A percentile compares a stretch with the other conserved stretches of the same genome.
phyloP scores from a whole-genome alignment of 768 basidiomycete genomes.

The Pleurotus ostreatus region DNA sequence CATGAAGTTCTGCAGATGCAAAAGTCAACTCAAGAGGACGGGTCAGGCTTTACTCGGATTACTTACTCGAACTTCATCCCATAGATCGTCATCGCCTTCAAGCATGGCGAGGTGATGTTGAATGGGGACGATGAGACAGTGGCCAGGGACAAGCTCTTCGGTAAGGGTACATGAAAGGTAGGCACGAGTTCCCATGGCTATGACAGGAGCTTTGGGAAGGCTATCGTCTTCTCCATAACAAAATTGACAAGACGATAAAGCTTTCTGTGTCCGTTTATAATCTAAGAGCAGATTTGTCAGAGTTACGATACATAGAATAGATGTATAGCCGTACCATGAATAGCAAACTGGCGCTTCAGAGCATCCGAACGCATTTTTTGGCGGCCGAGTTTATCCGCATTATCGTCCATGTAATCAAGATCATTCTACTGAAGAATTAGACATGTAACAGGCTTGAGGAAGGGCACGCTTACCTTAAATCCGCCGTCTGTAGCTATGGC shows the following conservation, averaged over 20 bases:
- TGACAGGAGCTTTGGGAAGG: constrained; percentile 79
- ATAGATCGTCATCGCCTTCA: constrained; percentile 95
- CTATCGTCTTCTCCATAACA: constrained; percentile 94
- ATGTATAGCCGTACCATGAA: constrained; percentile 58
- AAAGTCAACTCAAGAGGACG: constrained; percentile 1
- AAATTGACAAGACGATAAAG: constrained; percentile 77
- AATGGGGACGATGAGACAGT: constrained; percentile 93
- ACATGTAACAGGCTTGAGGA: neutral
- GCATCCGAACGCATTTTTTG: constrained; percentile 96
- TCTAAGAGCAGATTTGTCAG: constrained; percentile 44
- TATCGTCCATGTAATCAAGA: constrained; percentile 95
- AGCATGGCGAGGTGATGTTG: constrained; percentile 90
- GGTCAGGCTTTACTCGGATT: neutral
- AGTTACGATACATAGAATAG: neutral
- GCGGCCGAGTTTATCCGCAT: constrained; percentile 86
- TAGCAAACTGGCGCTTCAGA: constrained; percentile 95
- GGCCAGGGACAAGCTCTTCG: constrained; percentile 88
- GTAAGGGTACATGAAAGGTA: constrained; percentile 88
- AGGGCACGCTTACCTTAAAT: constrained; percentile 57
- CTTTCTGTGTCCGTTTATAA: constrained; percentile 93
- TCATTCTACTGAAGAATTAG: constrained; percentile 50
- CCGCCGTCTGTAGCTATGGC: constrained; percentile 87
- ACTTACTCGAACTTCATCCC: constrained; percentile 92
- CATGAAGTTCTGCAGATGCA: constrained; percentile 55
- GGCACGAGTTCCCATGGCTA: constrained; percentile 86